Percentiles rank a stretch among this genome's conserved stretches.
Evolutionary conservation across 441 rosid species (phyloP).

Genomic region (Erodium chrysanthum): DNA sequence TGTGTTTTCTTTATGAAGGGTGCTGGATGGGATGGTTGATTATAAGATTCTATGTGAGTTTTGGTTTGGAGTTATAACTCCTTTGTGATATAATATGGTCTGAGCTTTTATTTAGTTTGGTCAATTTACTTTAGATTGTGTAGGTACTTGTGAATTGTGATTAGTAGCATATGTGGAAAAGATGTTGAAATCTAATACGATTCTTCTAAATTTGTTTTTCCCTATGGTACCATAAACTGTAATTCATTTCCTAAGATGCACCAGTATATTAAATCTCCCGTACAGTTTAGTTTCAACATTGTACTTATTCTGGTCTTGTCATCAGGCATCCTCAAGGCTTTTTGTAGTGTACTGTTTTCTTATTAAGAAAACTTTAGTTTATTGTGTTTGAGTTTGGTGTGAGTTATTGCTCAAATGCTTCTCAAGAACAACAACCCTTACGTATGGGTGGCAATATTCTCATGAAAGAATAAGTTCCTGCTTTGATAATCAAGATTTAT

Average conservation of each 20-base stretch:
- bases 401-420: not conserved
- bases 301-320: not conserved
- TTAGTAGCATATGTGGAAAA: not conserved
- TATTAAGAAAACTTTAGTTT: not conserved
- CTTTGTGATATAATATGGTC: not conserved
- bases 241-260: not conserved
- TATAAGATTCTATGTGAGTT: not conserved
- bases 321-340: not conserved
- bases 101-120: not conserved
- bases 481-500: not conserved
- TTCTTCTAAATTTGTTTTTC: constrained; percentile 1
- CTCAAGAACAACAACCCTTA: not conserved
- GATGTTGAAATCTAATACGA: not conserved
- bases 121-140: too few species aligned
- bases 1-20: not conserved
- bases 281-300: not conserved
- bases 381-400: constrained; percentile 4
- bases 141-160: too few species aligned
- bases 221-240: not conserved
- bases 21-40: too few species aligned
- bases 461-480: not conserved
- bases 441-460: not conserved
- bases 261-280: not conserved
- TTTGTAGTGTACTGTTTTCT: not conserved
- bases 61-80: not conserved